Evolutionary conservation across 2,329 filamentous ascomycete genomes (phyloP).

Genomic region (Ophiocordyceps sinensis): DNA sequence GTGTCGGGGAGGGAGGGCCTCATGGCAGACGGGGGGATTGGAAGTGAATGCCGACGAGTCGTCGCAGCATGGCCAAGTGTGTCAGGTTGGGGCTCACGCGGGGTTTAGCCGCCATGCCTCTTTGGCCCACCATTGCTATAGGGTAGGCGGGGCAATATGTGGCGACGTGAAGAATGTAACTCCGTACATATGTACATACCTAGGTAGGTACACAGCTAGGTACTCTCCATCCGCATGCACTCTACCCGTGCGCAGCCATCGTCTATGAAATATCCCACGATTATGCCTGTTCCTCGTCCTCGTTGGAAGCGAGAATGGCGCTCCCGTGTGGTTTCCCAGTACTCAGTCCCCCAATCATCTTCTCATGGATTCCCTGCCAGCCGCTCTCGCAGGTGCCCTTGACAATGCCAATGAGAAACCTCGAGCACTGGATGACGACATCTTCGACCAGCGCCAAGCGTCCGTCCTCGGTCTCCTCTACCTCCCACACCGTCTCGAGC

Average conservation of each 20-base stretch:
- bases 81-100: neutral
- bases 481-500: conserved; percentile 39
- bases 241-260: too few relatives aligned
- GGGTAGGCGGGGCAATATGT: too few relatives aligned
- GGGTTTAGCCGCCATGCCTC: neutral
- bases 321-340: conserved; percentile 14
- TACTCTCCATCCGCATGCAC: too few relatives aligned
- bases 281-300: too few relatives aligned
- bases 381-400: conserved; percentile 35
- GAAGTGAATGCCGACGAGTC: neutral
- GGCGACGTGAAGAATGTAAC: too few relatives aligned
- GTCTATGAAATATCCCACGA: too few relatives aligned
- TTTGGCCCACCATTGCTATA: too few relatives aligned
- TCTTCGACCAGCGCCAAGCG: conserved; percentile 32
- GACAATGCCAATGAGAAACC: conserved; percentile 31
- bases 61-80: neutral
- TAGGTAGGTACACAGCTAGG: too few relatives aligned
- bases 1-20: neutral
- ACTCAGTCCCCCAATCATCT: too few relatives aligned
- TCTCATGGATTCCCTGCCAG: conserved; percentile 35
- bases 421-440: conserved; percentile 33
- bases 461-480: conserved; percentile 16
- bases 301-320: too few relatives aligned
- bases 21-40: neutral
- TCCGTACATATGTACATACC: too few relatives aligned